A percentile compares a stretch with the other conserved stretches of the same genome.
Conservation (phyloP, 176 grass and related monocot species). For the Pontederia crassipes region DNA sequence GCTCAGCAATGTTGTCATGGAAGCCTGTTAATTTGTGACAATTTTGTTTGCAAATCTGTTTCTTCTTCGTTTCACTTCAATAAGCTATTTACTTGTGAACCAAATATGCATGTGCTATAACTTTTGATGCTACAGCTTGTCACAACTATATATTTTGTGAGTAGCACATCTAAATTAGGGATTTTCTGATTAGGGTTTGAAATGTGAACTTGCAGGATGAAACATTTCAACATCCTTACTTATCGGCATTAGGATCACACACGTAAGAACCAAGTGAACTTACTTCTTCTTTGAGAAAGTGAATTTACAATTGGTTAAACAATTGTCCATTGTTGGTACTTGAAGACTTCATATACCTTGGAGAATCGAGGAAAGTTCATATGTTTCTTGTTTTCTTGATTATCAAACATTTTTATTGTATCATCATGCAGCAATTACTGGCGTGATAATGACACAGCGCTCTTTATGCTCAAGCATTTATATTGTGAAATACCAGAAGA, state of each 20-base stretch:
- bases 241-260: constrained; percentile 80
- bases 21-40: no score
- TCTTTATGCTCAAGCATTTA: constrained; percentile 90
- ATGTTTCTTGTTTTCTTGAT: no score
- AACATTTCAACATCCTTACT: constrained; percentile 92
- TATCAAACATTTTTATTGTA: background rate
- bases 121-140: no score
- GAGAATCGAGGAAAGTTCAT: background rate
- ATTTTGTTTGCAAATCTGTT: no score
- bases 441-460: constrained; percentile 91
- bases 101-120: no score
- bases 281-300: background rate
- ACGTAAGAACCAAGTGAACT: constrained; percentile 50
- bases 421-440: constrained; percentile 65
- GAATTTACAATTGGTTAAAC: background rate
- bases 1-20: no score
- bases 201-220: constrained; percentile 44
- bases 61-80: no score
- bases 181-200: no score
- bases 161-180: no score
- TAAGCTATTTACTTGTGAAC: no score
- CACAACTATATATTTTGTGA: no score
- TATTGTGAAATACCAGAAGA: constrained; percentile 92
- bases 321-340: background rate
- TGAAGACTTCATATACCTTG: background rate